phyloP scores from a whole-genome alignment of 2,329 filamentous ascomycete species.

The Albifimbria verrucaria region DNA sequence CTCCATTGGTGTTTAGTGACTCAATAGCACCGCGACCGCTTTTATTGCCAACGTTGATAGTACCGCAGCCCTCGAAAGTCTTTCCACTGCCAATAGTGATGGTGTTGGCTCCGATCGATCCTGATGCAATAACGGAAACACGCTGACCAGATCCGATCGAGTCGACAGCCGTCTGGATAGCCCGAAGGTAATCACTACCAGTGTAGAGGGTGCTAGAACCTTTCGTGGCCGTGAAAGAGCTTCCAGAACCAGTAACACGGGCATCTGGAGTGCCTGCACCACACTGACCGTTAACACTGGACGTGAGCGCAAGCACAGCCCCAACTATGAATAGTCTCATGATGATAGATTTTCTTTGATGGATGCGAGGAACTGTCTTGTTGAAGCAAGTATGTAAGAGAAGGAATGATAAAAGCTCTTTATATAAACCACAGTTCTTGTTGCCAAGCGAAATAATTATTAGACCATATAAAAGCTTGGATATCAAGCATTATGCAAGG shows the following conservation, averaged over 20 bases:
- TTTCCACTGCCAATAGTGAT: conserved; percentile 2
- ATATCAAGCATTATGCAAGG: too few species aligned
- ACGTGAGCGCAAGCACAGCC: background rate
- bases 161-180: conserved; percentile 1
- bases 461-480: too few species aligned
- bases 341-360: too few species aligned
- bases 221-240: background rate
- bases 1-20: background rate
- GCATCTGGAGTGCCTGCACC: conserved; percentile 1
- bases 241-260: conserved; percentile 2
- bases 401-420: too few species aligned
- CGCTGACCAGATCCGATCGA: conserved; percentile 2
- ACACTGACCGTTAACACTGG: background rate
- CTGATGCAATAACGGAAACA: conserved; percentile 1
- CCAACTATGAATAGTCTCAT: background rate
- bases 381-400: too few species aligned
- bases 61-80: conserved; percentile 3
- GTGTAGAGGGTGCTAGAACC: background rate
- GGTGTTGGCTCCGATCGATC: conserved; percentile 2
- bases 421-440: too few species aligned
- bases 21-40: background rate
- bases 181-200: background rate
- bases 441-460: too few species aligned
- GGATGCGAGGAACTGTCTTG: too few species aligned
- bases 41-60: background rate